phyloP scores from a whole-genome alignment of 208 protist genomes.

The Zelonia costaricensis region DNA sequence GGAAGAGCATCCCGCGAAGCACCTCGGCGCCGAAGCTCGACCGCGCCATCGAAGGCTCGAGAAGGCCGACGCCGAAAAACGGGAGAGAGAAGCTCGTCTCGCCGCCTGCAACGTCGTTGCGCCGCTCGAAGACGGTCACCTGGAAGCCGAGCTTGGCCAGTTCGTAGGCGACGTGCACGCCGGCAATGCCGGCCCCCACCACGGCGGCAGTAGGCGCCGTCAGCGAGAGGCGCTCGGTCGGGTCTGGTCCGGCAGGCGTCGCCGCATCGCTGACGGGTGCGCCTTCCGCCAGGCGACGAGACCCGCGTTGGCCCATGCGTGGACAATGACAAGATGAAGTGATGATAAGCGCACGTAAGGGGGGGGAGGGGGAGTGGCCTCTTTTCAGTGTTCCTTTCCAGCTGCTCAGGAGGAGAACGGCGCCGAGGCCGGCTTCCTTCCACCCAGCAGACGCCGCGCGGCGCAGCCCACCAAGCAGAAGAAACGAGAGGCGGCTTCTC shows the following conservation, averaged over 20 bases:
- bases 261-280: conserved; percentile 2
- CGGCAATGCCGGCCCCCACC: conserved; percentile 80
- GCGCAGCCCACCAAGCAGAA: no score
- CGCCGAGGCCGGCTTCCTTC: no score
- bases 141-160: conserved; percentile 78
- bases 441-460: no score
- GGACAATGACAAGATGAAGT: background rate
- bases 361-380: no score
- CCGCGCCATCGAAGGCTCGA: conserved; percentile 53
- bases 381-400: no score
- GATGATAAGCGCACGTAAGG: no score
- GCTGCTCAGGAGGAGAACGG: no score
- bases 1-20: conserved; percentile 41
- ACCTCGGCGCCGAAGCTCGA: conserved; percentile 40
- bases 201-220: conserved; percentile 65
- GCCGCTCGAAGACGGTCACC: conserved; percentile 82
- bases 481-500: no score
- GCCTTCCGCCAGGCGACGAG: conserved; percentile 3
- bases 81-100: conserved; percentile 68
- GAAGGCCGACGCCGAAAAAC: conserved; percentile 77
- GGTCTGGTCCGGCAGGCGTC: conserved; percentile 1
- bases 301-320: conserved; percentile 20
- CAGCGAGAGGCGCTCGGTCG: conserved; percentile 45
- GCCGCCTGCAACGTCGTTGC: conserved; percentile 34
- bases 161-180: conserved; percentile 87